Evolutionary conservation across 768 basidiomycete genomes (phyloP).

Genomic region (Vishniacozyma victoriae): DNA sequence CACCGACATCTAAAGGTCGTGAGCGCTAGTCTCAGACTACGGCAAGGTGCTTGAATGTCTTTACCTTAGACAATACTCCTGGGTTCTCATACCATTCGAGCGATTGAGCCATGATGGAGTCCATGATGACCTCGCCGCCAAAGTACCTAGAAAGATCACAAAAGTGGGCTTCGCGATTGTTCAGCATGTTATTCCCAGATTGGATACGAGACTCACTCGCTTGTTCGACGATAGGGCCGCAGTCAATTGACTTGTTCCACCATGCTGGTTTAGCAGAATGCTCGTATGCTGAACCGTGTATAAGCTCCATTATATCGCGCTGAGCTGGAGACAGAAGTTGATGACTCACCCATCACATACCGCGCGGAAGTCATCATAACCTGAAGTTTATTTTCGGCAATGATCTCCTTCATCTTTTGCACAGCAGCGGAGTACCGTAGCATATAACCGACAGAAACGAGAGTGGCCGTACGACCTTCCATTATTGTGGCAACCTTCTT

Average conservation of each 20-base stretch:
- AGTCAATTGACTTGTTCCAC: slow-evolving; percentile 35
- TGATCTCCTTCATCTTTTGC: slow-evolving; percentile 88
- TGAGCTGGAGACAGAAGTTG: not conserved
- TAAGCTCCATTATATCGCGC: too few relatives aligned
- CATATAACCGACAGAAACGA: slow-evolving; percentile 59
- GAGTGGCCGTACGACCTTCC: slow-evolving; percentile 50
- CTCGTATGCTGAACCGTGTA: slow-evolving; percentile 5
- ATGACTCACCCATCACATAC: slow-evolving; percentile 20
- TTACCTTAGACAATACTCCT: slow-evolving; percentile 73
- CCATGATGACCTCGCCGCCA: slow-evolving; percentile 82
- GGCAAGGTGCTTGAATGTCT: slow-evolving; percentile 49
- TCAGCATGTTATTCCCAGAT: slow-evolving; percentile 40
- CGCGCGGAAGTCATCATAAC: slow-evolving; percentile 83
- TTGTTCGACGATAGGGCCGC: slow-evolving; percentile 34
- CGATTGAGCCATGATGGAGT: slow-evolving; percentile 58
- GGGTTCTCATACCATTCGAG: slow-evolving; percentile 85
- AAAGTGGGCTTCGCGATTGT: slow-evolving; percentile 10
- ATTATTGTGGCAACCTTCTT: slow-evolving; percentile 67
- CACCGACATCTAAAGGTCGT: slow-evolving; percentile 51
- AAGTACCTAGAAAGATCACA: slow-evolving; percentile 81
- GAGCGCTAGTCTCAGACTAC: not conserved
- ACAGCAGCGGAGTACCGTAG: slow-evolving; percentile 83
- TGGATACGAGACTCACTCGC: slow-evolving; percentile 63
- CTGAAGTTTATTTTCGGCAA: slow-evolving; percentile 79
- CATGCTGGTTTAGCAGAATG: slow-evolving; percentile 10